Evolutionary conservation across 176 grass and related monocot genomes (phyloP).

Genomic region (Coix lacrymajobi): DNA sequence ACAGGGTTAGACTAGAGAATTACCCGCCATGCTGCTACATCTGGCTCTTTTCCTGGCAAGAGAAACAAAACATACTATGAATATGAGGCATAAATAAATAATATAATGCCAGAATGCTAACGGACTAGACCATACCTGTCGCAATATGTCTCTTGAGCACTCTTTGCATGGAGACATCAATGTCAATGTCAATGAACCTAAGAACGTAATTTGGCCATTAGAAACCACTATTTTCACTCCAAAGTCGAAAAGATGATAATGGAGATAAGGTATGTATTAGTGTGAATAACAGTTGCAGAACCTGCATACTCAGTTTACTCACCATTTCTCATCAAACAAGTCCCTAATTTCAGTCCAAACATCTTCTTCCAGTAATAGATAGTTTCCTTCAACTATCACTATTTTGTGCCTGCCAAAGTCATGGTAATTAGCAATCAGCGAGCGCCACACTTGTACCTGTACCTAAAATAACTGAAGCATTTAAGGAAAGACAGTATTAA

Average conservation of each 20-base stretch:
- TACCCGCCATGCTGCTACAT: constrained; percentile 90
- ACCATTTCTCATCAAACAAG: constrained; percentile 93
- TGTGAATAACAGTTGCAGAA: background rate
- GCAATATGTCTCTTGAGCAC: constrained; percentile 79
- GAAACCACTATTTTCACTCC: background rate
- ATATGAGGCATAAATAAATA: background rate
- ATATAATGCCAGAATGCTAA: background rate
- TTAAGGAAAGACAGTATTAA: background rate
- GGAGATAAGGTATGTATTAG: background rate
- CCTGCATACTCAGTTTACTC: constrained; percentile 33
- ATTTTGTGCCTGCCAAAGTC: constrained; percentile 67
- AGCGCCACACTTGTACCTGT: background rate
- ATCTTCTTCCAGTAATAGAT: constrained; percentile 75
- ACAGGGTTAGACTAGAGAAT: constrained; percentile 7
- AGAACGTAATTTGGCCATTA: constrained; percentile 5
- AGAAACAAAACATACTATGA: constrained; percentile 12
- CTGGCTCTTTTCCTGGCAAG: constrained; percentile 75
- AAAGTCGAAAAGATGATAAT: background rate
- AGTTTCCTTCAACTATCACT: constrained; percentile 89
- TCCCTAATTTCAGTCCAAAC: constrained; percentile 66
- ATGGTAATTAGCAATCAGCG: background rate
- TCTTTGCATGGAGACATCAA: constrained; percentile 78
- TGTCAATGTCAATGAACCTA: constrained; percentile 91
- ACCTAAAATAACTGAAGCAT: background rate
- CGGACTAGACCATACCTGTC: constrained; percentile 47